Evolutionary conservation across 1,139 yeast species (phyloP).

Genomic region (Geotrichum candidum): DNA sequence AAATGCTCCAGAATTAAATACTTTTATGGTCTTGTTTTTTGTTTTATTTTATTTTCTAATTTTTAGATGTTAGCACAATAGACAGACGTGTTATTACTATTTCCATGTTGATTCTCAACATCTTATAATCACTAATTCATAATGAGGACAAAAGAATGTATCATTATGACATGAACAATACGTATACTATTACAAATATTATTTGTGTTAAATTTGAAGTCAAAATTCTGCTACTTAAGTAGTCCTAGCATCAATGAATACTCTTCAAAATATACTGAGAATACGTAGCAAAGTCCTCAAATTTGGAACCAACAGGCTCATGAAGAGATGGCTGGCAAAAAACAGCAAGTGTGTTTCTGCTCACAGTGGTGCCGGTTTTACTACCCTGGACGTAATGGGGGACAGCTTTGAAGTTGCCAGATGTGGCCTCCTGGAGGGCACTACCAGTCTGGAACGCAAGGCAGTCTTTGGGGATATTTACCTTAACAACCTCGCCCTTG

Average conservation of each 20-base stretch:
- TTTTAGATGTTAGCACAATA: too few species aligned
- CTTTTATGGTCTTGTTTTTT: too few species aligned
- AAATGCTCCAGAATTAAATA: too few species aligned
- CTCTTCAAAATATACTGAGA: constrained; percentile 31
- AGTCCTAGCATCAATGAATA: constrained; percentile 22
- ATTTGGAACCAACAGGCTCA: constrained; percentile 40
- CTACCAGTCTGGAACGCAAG: constrained; percentile 62
- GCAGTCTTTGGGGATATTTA: constrained; percentile 51
- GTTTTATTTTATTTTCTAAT: too few species aligned
- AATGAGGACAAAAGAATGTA: too few species aligned
- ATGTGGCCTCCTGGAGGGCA: constrained; percentile 50
- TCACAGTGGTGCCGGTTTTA: constrained; percentile 28
- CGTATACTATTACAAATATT: too few species aligned
- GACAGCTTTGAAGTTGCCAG: constrained; percentile 51
- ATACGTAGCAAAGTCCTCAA: constrained; percentile 48
- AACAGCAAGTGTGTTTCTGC: constrained; percentile 57
- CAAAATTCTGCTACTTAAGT: background rate
- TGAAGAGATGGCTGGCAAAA: constrained; percentile 59
- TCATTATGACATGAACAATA: too few species aligned
- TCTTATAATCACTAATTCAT: too few species aligned
- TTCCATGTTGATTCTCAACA: too few species aligned
- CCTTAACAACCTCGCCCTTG: constrained; percentile 43
- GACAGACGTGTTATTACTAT: too few species aligned
- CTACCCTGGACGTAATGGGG: constrained; percentile 53
- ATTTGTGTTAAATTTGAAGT: too few species aligned